A percentile compares a stretch with the other conserved stretches of the same genome.
Conservation (phyloP, 75 land plant genomes). For the Isoetes taiwanensis region DNA sequence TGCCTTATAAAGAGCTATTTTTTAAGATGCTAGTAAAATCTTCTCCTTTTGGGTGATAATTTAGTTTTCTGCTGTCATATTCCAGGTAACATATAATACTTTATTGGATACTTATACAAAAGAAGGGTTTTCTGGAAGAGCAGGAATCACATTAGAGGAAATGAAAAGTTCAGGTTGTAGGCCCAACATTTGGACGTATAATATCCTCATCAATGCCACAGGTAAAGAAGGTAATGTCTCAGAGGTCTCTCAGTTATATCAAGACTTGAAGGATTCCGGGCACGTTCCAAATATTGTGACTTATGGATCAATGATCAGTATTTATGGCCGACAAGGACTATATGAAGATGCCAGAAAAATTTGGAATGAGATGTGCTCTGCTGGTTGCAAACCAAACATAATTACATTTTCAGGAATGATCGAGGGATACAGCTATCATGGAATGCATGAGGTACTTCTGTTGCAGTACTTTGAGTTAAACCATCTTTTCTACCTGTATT, state of each 20-base stretch:
- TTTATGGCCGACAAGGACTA: background rate
- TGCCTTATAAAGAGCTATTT: too few relatives aligned
- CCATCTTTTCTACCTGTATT: background rate
- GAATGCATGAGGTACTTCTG: constrained; percentile 17
- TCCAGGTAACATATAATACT: constrained; percentile 54
- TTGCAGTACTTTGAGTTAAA: background rate
- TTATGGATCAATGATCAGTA: constrained; percentile 8
- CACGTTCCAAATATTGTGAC: constrained; percentile 17
- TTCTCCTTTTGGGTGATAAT: too few relatives aligned
- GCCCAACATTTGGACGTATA: constrained; percentile 27
- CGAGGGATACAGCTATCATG: constrained; percentile 24
- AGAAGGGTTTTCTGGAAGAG: constrained; percentile 9
- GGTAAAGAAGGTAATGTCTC: constrained; percentile 14
- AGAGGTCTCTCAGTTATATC: constrained; percentile 18
- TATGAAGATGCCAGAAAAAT: background rate
- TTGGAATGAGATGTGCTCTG: constrained; percentile 18
- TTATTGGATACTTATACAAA: constrained; percentile 45
- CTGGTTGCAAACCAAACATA: constrained; percentile 20
- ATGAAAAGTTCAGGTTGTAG: constrained; percentile 16
- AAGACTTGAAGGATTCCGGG: constrained; percentile 15
- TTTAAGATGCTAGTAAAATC: too few relatives aligned
- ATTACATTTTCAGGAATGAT: constrained; percentile 22
- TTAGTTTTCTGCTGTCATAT: too few relatives aligned
- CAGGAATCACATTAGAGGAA: constrained; percentile 6
- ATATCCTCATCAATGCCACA: constrained; percentile 14